Evolutionary conservation across 2,329 filamentous ascomycete species (phyloP).

Genomic region (Pseudogymnoascus destructans): DNA sequence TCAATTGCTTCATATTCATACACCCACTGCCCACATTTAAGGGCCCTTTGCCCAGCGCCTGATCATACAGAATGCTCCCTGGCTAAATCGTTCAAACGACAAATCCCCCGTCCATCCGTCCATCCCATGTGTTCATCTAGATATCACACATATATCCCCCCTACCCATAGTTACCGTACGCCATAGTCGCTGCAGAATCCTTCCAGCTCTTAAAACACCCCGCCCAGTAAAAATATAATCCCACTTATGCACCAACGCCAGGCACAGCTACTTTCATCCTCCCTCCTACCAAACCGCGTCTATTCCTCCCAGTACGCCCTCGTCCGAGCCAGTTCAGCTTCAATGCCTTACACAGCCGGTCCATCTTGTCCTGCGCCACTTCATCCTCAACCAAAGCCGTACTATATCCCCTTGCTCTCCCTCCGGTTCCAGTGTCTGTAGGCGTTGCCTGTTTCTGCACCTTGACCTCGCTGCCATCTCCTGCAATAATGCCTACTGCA

Average conservation of each 20-base stretch:
- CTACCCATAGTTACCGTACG: neutral
- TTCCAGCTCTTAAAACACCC: neutral
- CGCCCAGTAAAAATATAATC: neutral
- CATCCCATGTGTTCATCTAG: neutral
- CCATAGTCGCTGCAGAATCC: neutral
- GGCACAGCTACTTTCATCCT: slow-evolving; percentile 18
- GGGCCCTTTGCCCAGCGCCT: neutral
- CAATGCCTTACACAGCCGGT: slow-evolving; percentile 70
- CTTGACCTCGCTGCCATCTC: slow-evolving; percentile 12
- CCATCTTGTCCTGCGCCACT: slow-evolving; percentile 63
- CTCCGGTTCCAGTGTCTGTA: slow-evolving; percentile 10
- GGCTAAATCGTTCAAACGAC: neutral
- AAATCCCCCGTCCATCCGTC: neutral
- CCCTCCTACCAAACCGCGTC: slow-evolving; percentile 64
- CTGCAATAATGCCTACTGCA: slow-evolving; percentile 41
- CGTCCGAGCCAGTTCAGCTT: slow-evolving; percentile 96
- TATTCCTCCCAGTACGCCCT: slow-evolving; percentile 76
- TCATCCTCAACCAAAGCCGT: slow-evolving; percentile 42
- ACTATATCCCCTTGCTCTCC: slow-evolving; percentile 18
- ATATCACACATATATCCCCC: neutral
- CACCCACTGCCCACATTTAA: neutral
- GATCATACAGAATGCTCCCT: neutral
- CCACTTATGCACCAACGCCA: neutral
- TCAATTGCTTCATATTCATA: neutral
- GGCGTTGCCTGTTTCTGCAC: neutral